A percentile compares a stretch with the other conserved stretches of the same genome.
These are phyloP conservation scores for Xylariaceae sp. DNA, from an alignment of 2,329 filamentous ascomycete genomes.

Conservation along the genomic window DNA sequence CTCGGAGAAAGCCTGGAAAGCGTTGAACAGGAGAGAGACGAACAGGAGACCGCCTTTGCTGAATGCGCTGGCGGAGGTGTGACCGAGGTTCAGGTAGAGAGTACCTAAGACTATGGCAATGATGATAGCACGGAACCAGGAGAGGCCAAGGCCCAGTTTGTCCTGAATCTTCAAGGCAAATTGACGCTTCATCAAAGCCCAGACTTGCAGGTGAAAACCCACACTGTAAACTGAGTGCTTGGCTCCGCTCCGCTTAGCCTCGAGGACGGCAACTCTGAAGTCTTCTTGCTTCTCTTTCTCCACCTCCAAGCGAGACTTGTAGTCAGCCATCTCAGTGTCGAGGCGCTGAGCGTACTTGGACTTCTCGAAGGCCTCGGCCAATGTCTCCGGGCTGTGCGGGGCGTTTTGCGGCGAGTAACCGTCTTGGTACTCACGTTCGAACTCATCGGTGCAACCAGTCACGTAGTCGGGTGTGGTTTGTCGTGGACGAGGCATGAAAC, in stretches of 20 bases:
- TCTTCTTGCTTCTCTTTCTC: slow-evolving; percentile 66
- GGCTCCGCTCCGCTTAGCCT: slow-evolving; percentile 70
- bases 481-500: slow-evolving; percentile 65
- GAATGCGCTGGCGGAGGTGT: slow-evolving; percentile 64
- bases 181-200: slow-evolving; percentile 76
- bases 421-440: slow-evolving; percentile 67
- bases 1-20: slow-evolving; percentile 80
- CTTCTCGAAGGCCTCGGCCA: slow-evolving; percentile 62
- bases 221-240: slow-evolving; percentile 74
- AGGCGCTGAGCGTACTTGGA: slow-evolving; percentile 53
- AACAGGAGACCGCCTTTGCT: slow-evolving; percentile 77
- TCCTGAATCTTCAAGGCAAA: slow-evolving; percentile 84
- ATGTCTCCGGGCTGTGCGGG: slow-evolving; percentile 58
- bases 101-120: slow-evolving; percentile 75
- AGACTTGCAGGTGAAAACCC: slow-evolving; percentile 75
- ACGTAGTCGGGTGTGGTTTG: slow-evolving; percentile 79
- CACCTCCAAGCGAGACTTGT: slow-evolving; percentile 55
- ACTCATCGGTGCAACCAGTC: slow-evolving; percentile 76
- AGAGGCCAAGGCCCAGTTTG: slow-evolving; percentile 65
- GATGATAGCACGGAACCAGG: slow-evolving; percentile 60
- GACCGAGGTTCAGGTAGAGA: slow-evolving; percentile 64
- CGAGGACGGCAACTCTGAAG: slow-evolving; percentile 66
- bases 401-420: slow-evolving; percentile 59
- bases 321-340: slow-evolving; percentile 58
- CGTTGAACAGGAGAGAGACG: slow-evolving; percentile 73